Percentiles rank a stretch among this genome's conserved stretches.
Evolutionary conservation across 495 filamentous ascomycete genomes (phyloP).

Genomic region (Aspergillus baeticus): DNA sequence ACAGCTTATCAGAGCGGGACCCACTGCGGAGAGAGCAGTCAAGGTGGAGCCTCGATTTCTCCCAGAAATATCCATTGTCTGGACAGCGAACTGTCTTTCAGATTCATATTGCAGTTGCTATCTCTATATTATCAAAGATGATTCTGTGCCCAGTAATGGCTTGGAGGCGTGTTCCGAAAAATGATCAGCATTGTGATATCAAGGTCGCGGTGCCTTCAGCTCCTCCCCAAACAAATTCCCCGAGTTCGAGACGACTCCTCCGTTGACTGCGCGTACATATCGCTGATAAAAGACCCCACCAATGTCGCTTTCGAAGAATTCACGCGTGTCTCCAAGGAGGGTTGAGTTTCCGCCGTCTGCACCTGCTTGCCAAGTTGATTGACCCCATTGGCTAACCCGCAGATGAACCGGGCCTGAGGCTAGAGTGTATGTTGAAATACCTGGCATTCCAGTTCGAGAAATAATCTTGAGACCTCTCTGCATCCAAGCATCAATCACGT

Average conservation of each 20-base stretch:
- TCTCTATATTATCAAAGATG: too few relatives aligned
- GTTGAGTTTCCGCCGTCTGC: constrained; percentile 21
- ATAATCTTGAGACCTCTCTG: constrained; percentile 56
- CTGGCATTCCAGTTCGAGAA: constrained; percentile 36
- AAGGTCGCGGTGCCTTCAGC: too few relatives aligned
- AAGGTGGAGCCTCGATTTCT: too few relatives aligned
- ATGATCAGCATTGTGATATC: too few relatives aligned
- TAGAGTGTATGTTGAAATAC: constrained; percentile 53
- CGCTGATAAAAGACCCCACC: constrained; percentile 44
- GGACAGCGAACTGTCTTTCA: too few relatives aligned
- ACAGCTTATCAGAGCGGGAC: background rate
- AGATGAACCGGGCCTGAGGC: constrained; percentile 29
- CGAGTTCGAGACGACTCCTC: constrained; percentile 38
- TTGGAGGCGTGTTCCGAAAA: too few relatives aligned
- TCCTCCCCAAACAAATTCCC: background rate
- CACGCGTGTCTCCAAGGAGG: constrained; percentile 29
- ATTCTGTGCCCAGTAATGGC: too few relatives aligned
- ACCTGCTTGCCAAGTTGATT: constrained; percentile 24
- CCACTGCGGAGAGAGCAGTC: background rate
- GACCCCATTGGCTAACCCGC: constrained; percentile 31
- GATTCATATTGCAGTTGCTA: too few relatives aligned
- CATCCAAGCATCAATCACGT: constrained; percentile 59
- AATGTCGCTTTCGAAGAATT: constrained; percentile 24
- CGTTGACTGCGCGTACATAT: constrained; percentile 52
- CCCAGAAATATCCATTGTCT: too few relatives aligned